Base-by-base conservation (phyloP, 2,329 filamentous ascomycete genomes). In the Stagonosporopsis chrysanthemi region DNA sequence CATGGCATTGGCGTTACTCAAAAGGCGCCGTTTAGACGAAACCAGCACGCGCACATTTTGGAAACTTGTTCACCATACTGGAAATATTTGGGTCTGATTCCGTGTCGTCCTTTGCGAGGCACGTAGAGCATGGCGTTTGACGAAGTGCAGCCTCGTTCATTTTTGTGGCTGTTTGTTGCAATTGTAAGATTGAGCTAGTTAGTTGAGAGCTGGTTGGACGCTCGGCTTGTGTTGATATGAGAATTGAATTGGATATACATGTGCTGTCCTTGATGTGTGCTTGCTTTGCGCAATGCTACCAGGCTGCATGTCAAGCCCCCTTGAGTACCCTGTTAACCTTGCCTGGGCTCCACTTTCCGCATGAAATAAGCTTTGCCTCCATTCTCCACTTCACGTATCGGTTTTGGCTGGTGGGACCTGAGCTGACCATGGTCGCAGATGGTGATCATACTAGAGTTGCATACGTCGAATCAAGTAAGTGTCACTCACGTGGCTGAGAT, bases 1-100 rank as follows among this genome's bases (percentile, higher is more conserved):
- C 42, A 53, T 53, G 33, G 36, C 45, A 49, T 44, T 44, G 50
- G 56, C 49, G 45, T 58, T 53, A 24, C 35, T 19, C 24, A 50
- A 53, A 58, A 50, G 50, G 56, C 40, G 50, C 56, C 35, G n/a
- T 46, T 44, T 54, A 54, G 56, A 58, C 29, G 54, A 41, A 46
- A 53, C 19, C 17, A 36, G 50, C 50, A 52, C 44, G 33, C 24
- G 50, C 44, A 54, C 40, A 56, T 29, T 50, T 23, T 24, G 17
- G 31, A 23, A 39, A 11, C 23, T 40, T 50, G 6, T 31, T 39
- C 9, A 36, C 15, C 5, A 31, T 31, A 17, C 12, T 42, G 33
- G 40, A n/a, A 4, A n/a, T 33, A 3, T 41, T 47, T 29, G 44
- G 39, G 33, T 49, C 9, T 53, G 55, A 36, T 48, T 58, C 49